Percentiles rank a stretch among this genome's conserved stretches.
These are phyloP conservation scores for Oryza meridionalis DNA, from an alignment of 176 grass and related monocot species.

Conservation along the genomic window DNA sequence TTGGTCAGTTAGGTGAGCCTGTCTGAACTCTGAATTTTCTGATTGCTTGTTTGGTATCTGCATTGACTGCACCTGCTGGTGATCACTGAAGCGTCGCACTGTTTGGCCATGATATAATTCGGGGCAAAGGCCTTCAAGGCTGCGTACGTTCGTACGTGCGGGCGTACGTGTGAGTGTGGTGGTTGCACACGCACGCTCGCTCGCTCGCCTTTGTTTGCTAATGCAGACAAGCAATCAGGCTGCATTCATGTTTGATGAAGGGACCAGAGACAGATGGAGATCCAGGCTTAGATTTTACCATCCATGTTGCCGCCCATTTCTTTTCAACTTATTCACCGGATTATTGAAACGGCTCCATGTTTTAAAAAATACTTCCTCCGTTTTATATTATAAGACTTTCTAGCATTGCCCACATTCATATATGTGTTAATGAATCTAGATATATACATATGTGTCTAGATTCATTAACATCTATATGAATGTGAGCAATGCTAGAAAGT, in stretches of 20 bases:
- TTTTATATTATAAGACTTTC: no score
- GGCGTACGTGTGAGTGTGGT: not conserved
- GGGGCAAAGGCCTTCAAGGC: not conserved
- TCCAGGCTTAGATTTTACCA: conserved; percentile 20
- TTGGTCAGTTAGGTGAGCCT: not conserved
- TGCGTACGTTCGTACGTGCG: conserved; percentile 21
- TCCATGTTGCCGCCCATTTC: not conserved
- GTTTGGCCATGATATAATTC: conserved; percentile 32
- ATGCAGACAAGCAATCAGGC: not conserved
- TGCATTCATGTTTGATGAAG: conserved; percentile 8
- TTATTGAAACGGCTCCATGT: no score
- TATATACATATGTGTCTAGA: no score
- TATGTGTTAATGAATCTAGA: no score
- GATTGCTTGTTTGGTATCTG: not conserved
- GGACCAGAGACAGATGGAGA: not conserved
- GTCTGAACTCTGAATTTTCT: not conserved
- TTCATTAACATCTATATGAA: no score
- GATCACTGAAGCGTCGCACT: conserved; percentile 20
- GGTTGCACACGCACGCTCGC: not conserved
- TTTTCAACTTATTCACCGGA: no score
- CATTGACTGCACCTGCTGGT: conserved; percentile 2
- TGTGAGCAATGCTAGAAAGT: no score
- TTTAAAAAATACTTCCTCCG: no score
- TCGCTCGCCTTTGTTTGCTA: conserved; percentile 14
- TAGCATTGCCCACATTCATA: no score